Evolutionary conservation across 2,329 filamentous ascomycete genomes (phyloP).

Genomic region (Dactylellina sp.): DNA sequence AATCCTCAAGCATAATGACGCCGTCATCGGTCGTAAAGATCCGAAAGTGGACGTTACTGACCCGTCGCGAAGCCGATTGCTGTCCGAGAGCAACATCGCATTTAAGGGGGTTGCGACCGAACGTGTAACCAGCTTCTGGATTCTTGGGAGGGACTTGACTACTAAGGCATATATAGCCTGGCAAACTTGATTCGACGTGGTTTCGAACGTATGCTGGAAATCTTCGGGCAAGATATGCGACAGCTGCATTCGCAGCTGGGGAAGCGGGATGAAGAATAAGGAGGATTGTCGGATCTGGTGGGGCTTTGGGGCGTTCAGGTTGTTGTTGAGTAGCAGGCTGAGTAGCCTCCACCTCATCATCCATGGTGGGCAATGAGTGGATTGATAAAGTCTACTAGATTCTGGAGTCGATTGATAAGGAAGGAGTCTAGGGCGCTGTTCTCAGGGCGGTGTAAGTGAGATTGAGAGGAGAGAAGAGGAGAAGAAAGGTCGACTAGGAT

Average conservation of each 20-base stretch:
- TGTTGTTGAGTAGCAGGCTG: conserved; percentile 60
- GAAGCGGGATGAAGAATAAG: conserved; percentile 59
- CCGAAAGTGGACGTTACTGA: conserved; percentile 96
- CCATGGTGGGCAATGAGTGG: conserved; percentile 19
- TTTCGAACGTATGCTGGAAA: conserved; percentile 53
- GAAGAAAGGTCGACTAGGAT: not conserved
- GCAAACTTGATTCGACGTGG: conserved; percentile 45
- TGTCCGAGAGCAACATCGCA: conserved; percentile 81
- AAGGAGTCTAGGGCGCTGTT: not conserved
- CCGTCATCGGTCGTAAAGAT: conserved; percentile 90
- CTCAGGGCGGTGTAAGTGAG: conserved; percentile 13
- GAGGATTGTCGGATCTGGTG: conserved; percentile 58
- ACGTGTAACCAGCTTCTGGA: conserved; percentile 79
- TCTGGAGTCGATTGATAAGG: conserved; percentile 2
- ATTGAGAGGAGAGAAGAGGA: conserved; percentile 10
- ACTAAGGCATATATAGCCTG: conserved; percentile 58
- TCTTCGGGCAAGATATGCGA: conserved; percentile 56
- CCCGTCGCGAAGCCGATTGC: conserved; percentile 70
- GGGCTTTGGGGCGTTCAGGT: conserved; percentile 57
- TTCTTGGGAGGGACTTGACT: conserved; percentile 67
- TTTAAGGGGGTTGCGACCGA: conserved; percentile 78
- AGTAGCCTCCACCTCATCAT: conserved; percentile 59
- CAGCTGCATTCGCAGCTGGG: conserved; percentile 58
- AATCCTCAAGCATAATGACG: conserved; percentile 90
- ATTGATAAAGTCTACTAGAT: not conserved